Evolutionary conservation across 148 eudicot species (phyloP).

Genomic region (Chenopodium album): DNA sequence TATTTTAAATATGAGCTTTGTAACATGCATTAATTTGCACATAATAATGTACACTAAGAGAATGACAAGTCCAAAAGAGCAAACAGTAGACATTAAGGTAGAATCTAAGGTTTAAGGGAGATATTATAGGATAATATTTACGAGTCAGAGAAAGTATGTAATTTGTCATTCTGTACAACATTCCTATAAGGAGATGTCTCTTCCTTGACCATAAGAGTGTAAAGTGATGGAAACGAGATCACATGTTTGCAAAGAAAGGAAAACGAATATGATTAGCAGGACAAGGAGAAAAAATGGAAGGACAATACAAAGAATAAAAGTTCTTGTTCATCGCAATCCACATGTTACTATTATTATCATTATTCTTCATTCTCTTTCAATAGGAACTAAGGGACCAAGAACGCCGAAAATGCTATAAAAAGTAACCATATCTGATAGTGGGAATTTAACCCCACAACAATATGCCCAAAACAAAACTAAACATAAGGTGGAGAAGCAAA

Average conservation of each 20-base stretch:
- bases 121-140: neutral
- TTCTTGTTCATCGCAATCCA: neutral
- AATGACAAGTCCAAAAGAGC: neutral
- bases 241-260: slow-evolving; percentile 5
- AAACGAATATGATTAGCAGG: neutral
- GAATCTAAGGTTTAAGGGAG: neutral
- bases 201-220: neutral
- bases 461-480: slow-evolving; percentile 16
- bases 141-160: slow-evolving; percentile 3
- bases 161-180: neutral
- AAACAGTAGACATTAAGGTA: neutral
- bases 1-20: neutral
- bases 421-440: slow-evolving; percentile 9
- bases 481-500: slow-evolving; percentile 20
- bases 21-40: neutral
- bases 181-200: neutral
- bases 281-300: neutral
- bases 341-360: neutral
- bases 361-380: slow-evolving; percentile 17
- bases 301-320: neutral
- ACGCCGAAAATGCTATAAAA: neutral
- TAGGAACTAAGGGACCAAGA: slow-evolving; percentile 1
- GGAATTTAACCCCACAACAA: slow-evolving; percentile 20
- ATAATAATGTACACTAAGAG: neutral
- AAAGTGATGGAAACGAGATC: slow-evolving; percentile 10